These are phyloP conservation scores for Phylloporus sp. DNA, from an alignment of 768 basidiomycete genomes.

Conservation along the genomic window DNA sequence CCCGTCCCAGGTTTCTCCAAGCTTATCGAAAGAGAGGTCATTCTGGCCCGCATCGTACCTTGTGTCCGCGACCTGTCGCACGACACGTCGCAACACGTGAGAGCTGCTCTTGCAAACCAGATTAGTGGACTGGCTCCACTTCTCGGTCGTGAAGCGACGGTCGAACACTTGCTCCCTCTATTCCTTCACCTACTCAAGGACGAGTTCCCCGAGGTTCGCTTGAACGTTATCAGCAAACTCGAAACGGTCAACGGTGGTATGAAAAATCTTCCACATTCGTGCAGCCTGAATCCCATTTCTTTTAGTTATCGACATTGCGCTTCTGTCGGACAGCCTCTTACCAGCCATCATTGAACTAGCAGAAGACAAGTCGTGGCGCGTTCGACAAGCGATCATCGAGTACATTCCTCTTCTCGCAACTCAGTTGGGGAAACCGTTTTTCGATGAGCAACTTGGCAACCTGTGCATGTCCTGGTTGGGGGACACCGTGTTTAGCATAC, in stretches of 20 bases:
- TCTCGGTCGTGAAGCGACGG: conserved; percentile 87
- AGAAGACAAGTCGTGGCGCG: conserved; percentile 99
- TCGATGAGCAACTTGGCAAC: conserved; percentile 94
- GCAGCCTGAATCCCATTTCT: conserved; percentile 7
- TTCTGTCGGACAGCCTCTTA: conserved; percentile 88
- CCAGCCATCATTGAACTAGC: conserved; percentile 97
- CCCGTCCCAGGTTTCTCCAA: conserved; percentile 79
- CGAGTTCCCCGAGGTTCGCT: conserved; percentile 94
- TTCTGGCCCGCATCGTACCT: conserved; percentile 87
- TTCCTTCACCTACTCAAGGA: conserved; percentile 97
- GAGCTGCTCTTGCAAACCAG: conserved; percentile 92
- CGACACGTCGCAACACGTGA: conserved; percentile 94
- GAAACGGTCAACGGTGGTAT: conserved; percentile 90
- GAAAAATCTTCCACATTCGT: conserved; percentile 21
- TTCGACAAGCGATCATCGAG: conserved; percentile 99
- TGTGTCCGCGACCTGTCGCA: conserved; percentile 92
- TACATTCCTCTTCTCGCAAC: conserved; percentile 98
- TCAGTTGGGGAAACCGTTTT: conserved; percentile 95
- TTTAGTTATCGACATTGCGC: conserved; percentile 94
- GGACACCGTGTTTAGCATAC: conserved; percentile 96
- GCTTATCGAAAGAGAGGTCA: conserved; percentile 88
- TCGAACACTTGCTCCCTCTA: conserved; percentile 92
- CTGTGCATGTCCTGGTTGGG: conserved; percentile 99
- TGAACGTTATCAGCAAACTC: conserved; percentile 98
- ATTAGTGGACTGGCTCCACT: conserved; percentile 95